Conservation (phyloP, 2,329 filamentous ascomycete species). For the Diaporthe ilicicola region DNA sequence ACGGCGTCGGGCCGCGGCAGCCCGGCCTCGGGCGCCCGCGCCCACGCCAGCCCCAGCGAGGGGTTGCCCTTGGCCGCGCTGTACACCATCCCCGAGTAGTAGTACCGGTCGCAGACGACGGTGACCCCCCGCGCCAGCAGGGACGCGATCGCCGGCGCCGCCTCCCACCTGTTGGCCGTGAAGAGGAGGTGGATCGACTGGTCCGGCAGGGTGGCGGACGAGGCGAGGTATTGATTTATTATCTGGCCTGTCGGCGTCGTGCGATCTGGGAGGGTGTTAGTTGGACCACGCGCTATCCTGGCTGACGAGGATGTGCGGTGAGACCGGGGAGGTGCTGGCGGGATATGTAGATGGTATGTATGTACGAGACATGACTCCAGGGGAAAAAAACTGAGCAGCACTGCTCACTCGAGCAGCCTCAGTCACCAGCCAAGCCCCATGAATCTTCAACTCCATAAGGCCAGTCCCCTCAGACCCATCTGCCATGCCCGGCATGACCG, state of each 20-base stretch:
- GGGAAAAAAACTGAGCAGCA: too few species aligned
- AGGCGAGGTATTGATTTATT: conserved; percentile 84
- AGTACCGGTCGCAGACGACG: conserved; percentile 91
- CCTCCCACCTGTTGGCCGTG: conserved; percentile 90
- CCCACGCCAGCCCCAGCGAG: conserved; percentile 77
- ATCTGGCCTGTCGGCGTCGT: conserved; percentile 85
- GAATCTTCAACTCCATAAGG: too few species aligned
- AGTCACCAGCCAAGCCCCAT: too few species aligned
- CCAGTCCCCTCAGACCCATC: neutral
- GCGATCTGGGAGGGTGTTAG: conserved; percentile 64
- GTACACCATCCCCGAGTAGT: conserved; percentile 94
- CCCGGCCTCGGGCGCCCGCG: conserved; percentile 83
- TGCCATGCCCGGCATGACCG: neutral
- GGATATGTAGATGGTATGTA: neutral
- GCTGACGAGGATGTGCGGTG: neutral
- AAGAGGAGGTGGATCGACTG: conserved; percentile 91
- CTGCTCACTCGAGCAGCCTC: neutral
- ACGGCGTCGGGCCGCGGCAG: conserved; percentile 88
- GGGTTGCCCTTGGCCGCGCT: conserved; percentile 85
- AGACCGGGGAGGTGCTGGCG: neutral
- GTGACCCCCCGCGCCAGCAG: conserved; percentile 73
- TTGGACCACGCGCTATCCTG: neutral
- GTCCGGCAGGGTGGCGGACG: conserved; percentile 76
- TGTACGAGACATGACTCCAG: too few species aligned
- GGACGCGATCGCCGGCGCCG: conserved; percentile 60